A percentile compares a stretch with the other conserved stretches of the same genome.
These are phyloP conservation scores for Musa beccarii DNA, from an alignment of 176 grass and related monocot species.

Conservation along the genomic window DNA sequence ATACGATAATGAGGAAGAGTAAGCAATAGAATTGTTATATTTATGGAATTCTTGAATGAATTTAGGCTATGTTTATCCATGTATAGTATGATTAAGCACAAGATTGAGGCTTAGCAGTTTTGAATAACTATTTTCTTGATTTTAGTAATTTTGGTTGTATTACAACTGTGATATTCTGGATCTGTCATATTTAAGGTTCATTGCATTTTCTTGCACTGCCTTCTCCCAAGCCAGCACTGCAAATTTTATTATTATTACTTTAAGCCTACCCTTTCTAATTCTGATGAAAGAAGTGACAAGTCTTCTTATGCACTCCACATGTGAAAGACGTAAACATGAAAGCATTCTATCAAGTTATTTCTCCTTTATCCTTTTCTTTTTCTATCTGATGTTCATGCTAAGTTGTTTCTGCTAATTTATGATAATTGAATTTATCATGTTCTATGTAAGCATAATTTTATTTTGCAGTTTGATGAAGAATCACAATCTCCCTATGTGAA, in stretches of 20 bases:
- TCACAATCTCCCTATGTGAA: conserved; percentile 79
- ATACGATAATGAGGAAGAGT: too few species aligned
- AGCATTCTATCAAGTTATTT: background rate
- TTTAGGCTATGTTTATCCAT: too few species aligned
- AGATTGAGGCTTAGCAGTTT: background rate
- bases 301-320: background rate
- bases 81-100: background rate
- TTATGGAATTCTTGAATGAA: too few species aligned
- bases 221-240: background rate
- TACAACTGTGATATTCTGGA: too few species aligned
- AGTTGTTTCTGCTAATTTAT: background rate
- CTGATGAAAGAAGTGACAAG: background rate
- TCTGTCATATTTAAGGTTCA: too few species aligned
- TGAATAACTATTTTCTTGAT: too few species aligned
- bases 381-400: background rate
- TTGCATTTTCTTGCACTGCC: background rate
- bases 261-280: background rate
- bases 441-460: background rate
- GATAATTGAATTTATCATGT: background rate
- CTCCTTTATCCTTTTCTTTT: background rate
- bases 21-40: too few species aligned
- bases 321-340: too few species aligned
- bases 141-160: background rate
- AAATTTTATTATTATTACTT: background rate
- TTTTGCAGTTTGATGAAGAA: conserved; percentile 74